Conservation (phyloP, 1,139 yeast species). For the Meyerozyma smithsonii region DNA sequence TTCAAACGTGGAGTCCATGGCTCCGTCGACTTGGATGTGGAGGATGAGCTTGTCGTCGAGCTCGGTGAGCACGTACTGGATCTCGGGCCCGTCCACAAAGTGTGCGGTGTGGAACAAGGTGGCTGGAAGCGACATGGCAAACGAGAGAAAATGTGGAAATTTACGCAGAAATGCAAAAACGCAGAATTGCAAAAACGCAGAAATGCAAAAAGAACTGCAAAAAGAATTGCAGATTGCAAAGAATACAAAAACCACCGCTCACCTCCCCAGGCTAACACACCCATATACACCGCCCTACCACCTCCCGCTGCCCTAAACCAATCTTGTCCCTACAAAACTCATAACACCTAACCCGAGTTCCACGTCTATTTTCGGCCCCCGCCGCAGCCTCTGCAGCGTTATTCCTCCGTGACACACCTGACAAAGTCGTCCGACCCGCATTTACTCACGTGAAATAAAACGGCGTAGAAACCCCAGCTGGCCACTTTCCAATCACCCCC, state of each 20-base stretch:
- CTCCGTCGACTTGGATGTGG: conserved; percentile 34
- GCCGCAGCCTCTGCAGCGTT: no score
- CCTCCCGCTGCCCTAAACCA: no score
- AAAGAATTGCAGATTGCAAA: no score
- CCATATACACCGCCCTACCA: no score
- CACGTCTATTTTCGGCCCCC: no score
- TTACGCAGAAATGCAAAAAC: neutral
- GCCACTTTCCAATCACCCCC: neutral
- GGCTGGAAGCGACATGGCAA: neutral
- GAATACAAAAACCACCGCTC: no score
- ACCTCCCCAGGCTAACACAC: no score
- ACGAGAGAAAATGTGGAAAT: no score
- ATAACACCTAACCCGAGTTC: no score
- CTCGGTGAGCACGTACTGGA: conserved; percentile 35
- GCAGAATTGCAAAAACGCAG: neutral
- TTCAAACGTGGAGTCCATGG: conserved; percentile 39
- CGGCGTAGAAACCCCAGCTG: neutral
- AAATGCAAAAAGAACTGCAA: neutral
- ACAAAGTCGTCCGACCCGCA: conserved; percentile 2
- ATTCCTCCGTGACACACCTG: neutral
- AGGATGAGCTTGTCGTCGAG: conserved; percentile 30
- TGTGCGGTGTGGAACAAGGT: neutral
- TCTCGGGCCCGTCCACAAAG: conserved; percentile 13
- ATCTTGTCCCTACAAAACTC: no score
- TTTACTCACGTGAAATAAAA: neutral